A percentile compares a stretch with the other conserved stretches of the same genome.
These are phyloP conservation scores for Phytophthora idaei DNA, from an alignment of 352 stramenopile genomes.

Conservation along the genomic window DNA sequence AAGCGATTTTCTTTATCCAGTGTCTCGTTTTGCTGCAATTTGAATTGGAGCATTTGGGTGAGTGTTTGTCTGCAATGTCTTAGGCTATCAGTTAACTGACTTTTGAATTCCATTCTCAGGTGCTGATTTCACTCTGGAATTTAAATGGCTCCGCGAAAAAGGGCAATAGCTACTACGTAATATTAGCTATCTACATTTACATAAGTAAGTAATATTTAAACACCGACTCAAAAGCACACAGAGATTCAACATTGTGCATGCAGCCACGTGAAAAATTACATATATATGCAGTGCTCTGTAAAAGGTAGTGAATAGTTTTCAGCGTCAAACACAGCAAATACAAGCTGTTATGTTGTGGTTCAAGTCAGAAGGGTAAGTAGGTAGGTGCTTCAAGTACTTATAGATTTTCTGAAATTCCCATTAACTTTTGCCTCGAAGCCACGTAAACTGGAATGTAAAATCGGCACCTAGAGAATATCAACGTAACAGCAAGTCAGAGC, in stretches of 20 bases:
- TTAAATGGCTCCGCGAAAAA: neutral
- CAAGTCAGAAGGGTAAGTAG: too few species aligned
- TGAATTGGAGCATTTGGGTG: neutral
- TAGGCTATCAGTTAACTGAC: neutral
- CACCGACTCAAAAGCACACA: too few species aligned
- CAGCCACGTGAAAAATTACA: too few species aligned
- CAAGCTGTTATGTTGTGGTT: too few species aligned
- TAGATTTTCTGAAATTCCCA: neutral
- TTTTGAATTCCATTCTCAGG: neutral
- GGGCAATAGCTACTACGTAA: too few species aligned
- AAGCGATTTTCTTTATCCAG: neutral
- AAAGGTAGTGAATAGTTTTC: too few species aligned
- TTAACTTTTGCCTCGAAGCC: slow-evolving; percentile 15
- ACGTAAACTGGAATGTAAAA: slow-evolving; percentile 39
- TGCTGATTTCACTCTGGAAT: neutral
- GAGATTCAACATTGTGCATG: too few species aligned
- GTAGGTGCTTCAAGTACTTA: too few species aligned
- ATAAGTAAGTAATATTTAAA: too few species aligned
- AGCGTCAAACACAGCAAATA: too few species aligned
- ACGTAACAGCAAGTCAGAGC: neutral
- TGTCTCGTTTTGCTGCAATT: neutral
- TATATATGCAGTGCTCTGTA: too few species aligned
- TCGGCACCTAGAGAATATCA: slow-evolving; percentile 22
- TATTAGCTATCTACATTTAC: too few species aligned
- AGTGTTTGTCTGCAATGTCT: neutral